Conservation (phyloP, 2,329 filamentous ascomycete genomes). For the Alternaria arbusti region DNA sequence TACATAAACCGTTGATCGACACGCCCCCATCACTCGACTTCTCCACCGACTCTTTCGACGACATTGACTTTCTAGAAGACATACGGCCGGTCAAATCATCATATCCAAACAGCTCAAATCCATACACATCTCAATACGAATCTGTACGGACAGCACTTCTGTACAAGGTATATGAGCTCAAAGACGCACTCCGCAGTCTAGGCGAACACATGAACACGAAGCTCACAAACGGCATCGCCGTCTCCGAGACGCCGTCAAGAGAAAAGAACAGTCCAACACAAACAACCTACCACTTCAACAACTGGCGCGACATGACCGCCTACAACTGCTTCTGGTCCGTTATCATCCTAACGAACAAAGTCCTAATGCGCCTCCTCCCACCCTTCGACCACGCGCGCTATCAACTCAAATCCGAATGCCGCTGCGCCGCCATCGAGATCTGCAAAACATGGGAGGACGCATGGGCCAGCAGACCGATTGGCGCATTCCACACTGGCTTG, state of each 20-base stretch:
- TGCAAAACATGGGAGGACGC: conserved; percentile 47
- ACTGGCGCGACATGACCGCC: conserved; percentile 39
- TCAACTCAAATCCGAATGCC: conserved; percentile 35
- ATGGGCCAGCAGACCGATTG: conserved; percentile 41
- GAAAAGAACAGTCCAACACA: conserved; percentile 27
- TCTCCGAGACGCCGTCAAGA: conserved; percentile 25
- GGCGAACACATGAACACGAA: conserved; percentile 29
- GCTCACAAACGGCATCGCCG: conserved; percentile 28
- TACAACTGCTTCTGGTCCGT: conserved; percentile 44
- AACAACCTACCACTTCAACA: conserved; percentile 38
- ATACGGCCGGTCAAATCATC: conserved; percentile 12
- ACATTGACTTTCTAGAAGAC: conserved; percentile 20
- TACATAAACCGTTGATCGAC: conserved; percentile 12
- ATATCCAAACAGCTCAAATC: neutral
- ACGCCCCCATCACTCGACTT: conserved; percentile 29
- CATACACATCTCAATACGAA: conserved; percentile 1
- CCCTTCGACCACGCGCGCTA: conserved; percentile 26
- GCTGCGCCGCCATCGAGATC: conserved; percentile 35
- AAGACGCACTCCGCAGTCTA: conserved; percentile 27
- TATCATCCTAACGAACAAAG: conserved; percentile 39
- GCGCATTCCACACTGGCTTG: conserved; percentile 39
- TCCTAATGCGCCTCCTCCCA: conserved; percentile 37
- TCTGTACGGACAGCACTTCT: conserved; percentile 23
- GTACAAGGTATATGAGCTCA: conserved; percentile 31
- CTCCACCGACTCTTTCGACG: conserved; percentile 21